Base-by-base conservation (phyloP, 176 grass and related monocot genomes). In the Phoenix dactylifera region DNA sequence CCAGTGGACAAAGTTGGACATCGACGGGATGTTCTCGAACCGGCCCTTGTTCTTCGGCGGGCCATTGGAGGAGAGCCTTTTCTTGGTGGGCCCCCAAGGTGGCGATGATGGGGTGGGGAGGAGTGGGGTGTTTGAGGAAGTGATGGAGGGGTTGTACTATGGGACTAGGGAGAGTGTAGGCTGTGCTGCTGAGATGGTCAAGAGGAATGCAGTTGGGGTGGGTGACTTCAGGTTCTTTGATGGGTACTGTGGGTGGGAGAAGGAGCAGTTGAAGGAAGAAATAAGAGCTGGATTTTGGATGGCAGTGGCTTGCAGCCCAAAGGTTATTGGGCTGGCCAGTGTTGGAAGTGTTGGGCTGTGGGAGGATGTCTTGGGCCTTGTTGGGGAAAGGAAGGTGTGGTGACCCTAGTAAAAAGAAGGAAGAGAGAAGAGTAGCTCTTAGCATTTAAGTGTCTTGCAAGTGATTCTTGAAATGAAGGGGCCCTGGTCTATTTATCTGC, bases 31-130 rank as follows among this genome's bases (percentile, higher is more conserved):
- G 0, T 96, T 96, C 83, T 60, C 91, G 0, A 77, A 73, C 4
- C 86, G 72, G 3, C 86, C 91, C 22, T 79, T 96, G 67, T 96
- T 87, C 83, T 90, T 96, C 60, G 91, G 91, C 3, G 86, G 91
- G 0, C 86, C 86, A 6, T 76, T 90, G 55, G 86, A 96, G 72
- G 86, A 85, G 49, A 80, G 80, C 68, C 75, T 90, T 25, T 96
- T 90, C 59, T 48, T 96, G 35, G 59, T 90, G 25, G 91, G 83
- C 1, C 86, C 77, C 0, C 63, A 58, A 10, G 60, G 39, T n/a
- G 25, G 20, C 1, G 72, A 19, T 35, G 73, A 68, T 25, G 39
- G 50, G 53, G 66, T 71, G 0, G 80, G 74, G 7, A 54, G 70
- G 57, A 95, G 74, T 65, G 92, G 80, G 30, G 77, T 96, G 66